Percentiles rank a stretch among this genome's conserved stretches.
phyloP scores from a whole-genome alignment of 2,329 filamentous ascomycete species.

The Fusarium sp. region DNA sequence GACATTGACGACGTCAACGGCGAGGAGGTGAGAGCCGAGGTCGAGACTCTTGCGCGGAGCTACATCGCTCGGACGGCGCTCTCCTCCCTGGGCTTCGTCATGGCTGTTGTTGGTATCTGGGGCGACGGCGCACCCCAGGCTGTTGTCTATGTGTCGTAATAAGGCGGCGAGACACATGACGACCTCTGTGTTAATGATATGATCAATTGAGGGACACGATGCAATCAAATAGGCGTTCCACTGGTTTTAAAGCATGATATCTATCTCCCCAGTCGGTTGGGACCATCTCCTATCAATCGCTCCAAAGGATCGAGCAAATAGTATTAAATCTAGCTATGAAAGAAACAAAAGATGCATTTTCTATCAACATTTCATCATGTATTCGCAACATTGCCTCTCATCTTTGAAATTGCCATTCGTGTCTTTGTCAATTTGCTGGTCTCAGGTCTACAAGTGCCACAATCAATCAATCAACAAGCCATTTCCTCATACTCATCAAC shows the following conservation, averaged over 20 bases:
- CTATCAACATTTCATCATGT: not conserved
- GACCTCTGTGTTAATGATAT: slow-evolving; percentile 15
- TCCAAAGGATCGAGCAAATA: slow-evolving; percentile 8
- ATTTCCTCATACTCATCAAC: not conserved
- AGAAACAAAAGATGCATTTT: not conserved
- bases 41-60: slow-evolving; percentile 65
- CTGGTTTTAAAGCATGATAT: slow-evolving; percentile 15
- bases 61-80: slow-evolving; percentile 65
- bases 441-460: not conserved
- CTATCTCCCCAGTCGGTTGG: slow-evolving; percentile 6
- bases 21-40: slow-evolving; percentile 68
- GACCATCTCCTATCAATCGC: slow-evolving; percentile 34
- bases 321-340: not conserved
- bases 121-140: slow-evolving; percentile 64
- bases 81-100: slow-evolving; percentile 66
- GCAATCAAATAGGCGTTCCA: slow-evolving; percentile 30
- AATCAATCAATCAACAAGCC: not conserved
- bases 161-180: not conserved
- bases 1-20: slow-evolving; percentile 67
- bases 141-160: slow-evolving; percentile 48
- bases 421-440: not conserved
- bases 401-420: not conserved
- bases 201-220: slow-evolving; percentile 26
- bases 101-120: slow-evolving; percentile 74
- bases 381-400: not conserved